Evolutionary conservation across 371 early-diverging fungal species (phyloP).

Genomic region (Apophysomyces variabilis): DNA sequence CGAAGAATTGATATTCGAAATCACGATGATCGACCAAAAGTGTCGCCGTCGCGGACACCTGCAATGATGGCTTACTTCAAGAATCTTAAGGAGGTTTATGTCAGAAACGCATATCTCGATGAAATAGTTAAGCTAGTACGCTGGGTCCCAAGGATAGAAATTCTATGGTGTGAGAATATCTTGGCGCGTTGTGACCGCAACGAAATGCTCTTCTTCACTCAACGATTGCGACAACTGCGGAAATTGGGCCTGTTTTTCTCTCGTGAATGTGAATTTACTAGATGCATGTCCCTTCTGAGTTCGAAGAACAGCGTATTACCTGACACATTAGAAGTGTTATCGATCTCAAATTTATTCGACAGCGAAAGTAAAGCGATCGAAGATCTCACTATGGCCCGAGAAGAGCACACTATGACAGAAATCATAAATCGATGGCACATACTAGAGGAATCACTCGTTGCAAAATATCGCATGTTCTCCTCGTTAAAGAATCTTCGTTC

Average conservation of each 20-base stretch:
- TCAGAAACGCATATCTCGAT: neutral
- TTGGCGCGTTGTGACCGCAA: neutral
- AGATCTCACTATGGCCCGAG: neutral
- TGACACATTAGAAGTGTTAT: neutral
- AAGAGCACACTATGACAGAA: neutral
- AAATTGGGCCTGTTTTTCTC: neutral
- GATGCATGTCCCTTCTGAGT: slow-evolving; percentile 7
- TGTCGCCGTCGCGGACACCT: neutral
- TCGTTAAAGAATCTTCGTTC: neutral
- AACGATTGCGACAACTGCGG: neutral
- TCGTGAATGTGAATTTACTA: neutral
- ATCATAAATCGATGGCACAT: neutral
- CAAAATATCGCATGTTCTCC: slow-evolving; percentile 7
- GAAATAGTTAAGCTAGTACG: neutral
- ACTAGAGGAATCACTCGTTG: neutral
- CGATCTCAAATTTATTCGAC: neutral
- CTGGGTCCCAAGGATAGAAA: neutral
- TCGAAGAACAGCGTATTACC: neutral
- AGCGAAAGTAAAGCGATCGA: neutral
- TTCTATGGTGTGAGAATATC: slow-evolving; percentile 5
- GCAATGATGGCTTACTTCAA: neutral
- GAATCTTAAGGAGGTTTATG: neutral
- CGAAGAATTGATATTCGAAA: neutral
- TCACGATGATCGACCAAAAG: neutral
- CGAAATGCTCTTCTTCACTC: slow-evolving; percentile 3